Evolutionary conservation across 2,329 filamentous ascomycete genomes (phyloP), one percentile per base, ranked within the genome.

Genomic region (Chrysosporium keratinophilum): DNA sequence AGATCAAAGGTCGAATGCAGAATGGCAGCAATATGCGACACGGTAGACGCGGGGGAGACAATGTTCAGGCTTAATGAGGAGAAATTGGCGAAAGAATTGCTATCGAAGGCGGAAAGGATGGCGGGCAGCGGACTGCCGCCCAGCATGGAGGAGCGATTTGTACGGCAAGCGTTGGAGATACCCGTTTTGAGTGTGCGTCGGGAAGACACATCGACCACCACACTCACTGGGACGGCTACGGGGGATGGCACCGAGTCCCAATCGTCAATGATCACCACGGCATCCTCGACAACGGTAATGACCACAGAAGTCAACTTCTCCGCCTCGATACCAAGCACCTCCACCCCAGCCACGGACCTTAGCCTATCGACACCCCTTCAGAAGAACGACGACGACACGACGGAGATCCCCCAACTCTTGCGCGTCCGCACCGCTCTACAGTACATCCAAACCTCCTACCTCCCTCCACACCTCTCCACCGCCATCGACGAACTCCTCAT

Each of bases 91-190:
- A 64, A 69, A 1, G 76, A 84, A 53, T 64, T 97, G 0, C 58
- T 90, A 5, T 64, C 69, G 15, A 97, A 96, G 68, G 88, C 89
- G 4, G 76, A 77, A 57, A 76, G 75, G 4, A 85, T 94, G 76
- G 75, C 77, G n/a, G 69, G 72, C 3, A 73, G 71, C 0, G 81
- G 82, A 0, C 71, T 97, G 9, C 89, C 93, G 1, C 71, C 74
- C 5, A 95, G 85, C 61, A 79, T 98, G 76, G 91, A 96, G 65
- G 86, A 93, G 45, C 84, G 81, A 41, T 94, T 95, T 61, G 81
- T 98, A 7, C 79, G 77, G 50, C 84, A 84, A 63, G 79, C 79
- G 1, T 74, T 98, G 4, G 86, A 93, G 61, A 79, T 83, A 3
- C 91, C 93, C 0, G 74, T 95, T 42, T 73, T 87, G 61, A 80